A percentile compares a stretch with the other conserved stretches of the same genome.
phyloP scores from a whole-genome alignment of 768 basidiomycete species.

The Sporobolomyces pararoseus region DNA sequence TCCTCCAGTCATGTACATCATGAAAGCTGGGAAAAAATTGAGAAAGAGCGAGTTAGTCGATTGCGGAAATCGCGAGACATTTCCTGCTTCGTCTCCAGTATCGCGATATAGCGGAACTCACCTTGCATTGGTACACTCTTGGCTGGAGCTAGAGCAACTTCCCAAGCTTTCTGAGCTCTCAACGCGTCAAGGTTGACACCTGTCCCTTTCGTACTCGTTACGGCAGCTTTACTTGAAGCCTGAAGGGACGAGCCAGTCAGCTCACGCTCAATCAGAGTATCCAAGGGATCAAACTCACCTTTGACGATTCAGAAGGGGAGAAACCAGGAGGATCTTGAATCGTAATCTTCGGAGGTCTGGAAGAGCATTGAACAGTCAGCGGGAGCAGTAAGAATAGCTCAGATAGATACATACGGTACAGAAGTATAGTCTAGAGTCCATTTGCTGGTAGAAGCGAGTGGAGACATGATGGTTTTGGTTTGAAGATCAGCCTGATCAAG shows the following conservation, averaged over 20 bases:
- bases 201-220: background rate
- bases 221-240: background rate
- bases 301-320: background rate
- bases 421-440: constrained; percentile 29
- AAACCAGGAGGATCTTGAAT: constrained; percentile 34
- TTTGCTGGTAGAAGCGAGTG: background rate
- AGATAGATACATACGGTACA: background rate
- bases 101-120: too few species aligned
- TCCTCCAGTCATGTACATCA: constrained; percentile 47
- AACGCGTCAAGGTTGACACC: constrained; percentile 32
- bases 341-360: background rate
- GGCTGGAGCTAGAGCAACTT: constrained; percentile 44
- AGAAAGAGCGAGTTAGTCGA: background rate
- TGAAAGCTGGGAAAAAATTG: constrained; percentile 38
- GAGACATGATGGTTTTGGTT: constrained; percentile 4
- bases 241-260: background rate
- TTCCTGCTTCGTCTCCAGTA: too few species aligned
- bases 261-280: background rate
- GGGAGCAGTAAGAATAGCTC: background rate
- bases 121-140: constrained; percentile 47
- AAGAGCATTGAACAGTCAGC: background rate
- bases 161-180: constrained; percentile 44
- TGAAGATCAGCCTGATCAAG: background rate
- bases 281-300: constrained; percentile 12
- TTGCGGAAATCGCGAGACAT: too few species aligned